These are phyloP conservation scores for Sphaceloma murrayae DNA, from an alignment of 2,329 filamentous ascomycete genomes.

Conservation along the genomic window DNA sequence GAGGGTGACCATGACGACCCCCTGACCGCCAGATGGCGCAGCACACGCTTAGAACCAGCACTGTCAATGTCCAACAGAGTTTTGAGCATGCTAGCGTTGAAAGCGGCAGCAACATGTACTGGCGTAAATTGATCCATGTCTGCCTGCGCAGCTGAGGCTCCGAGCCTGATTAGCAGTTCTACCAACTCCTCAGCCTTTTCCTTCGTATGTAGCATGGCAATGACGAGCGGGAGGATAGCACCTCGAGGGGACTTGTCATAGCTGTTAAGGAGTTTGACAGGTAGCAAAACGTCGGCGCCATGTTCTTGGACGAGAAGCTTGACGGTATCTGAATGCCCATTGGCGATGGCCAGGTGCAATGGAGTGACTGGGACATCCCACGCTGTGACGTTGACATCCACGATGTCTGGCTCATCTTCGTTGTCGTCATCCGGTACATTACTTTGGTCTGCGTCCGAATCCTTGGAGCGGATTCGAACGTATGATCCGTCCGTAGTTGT, in stretches of 20 bases:
- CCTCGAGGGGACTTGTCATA: conserved; percentile 41
- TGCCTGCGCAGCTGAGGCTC: conserved; percentile 64
- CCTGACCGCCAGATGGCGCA: conserved; percentile 53
- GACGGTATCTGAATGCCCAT: conserved; percentile 60
- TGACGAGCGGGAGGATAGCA: conserved; percentile 59
- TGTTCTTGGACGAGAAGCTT: conserved; percentile 59
- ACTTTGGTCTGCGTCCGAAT: conserved; percentile 38
- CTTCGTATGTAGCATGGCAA: conserved; percentile 56
- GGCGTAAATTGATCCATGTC: conserved; percentile 56
- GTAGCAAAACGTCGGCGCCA: conserved; percentile 66
- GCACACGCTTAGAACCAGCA: conserved; percentile 50
- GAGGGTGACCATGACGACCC: conserved; percentile 28
- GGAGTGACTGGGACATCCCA: conserved; percentile 70
- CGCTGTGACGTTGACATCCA: conserved; percentile 65
- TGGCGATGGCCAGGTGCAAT: conserved; percentile 68
- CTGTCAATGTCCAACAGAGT: conserved; percentile 46
- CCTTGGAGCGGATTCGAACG: conserved; percentile 60
- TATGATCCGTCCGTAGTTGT: conserved; percentile 57
- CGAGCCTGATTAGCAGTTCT: conserved; percentile 55
- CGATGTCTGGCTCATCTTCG: conserved; percentile 65
- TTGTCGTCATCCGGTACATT: conserved; percentile 44
- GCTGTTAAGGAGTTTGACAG: conserved; percentile 54
- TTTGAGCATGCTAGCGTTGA: conserved; percentile 40
- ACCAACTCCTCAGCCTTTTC: conserved; percentile 58
- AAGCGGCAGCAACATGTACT: conserved; percentile 54